Evolutionary conservation across 2,329 filamentous ascomycete genomes (phyloP).

Genomic region (Helminthosporium solani): DNA sequence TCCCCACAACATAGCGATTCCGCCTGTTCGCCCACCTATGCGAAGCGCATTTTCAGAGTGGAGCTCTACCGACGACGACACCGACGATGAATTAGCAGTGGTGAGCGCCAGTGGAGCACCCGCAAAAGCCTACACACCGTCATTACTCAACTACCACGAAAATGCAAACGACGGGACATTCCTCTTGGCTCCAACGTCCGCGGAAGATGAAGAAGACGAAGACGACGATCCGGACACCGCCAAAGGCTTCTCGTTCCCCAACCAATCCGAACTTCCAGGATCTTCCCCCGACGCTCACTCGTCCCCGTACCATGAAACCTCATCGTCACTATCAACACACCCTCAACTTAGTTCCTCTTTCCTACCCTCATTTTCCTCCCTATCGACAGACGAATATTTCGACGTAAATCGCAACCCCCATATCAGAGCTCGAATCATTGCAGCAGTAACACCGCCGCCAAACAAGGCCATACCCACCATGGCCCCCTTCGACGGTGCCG

Average conservation of each 20-base stretch:
- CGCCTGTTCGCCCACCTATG: conserved; percentile 33
- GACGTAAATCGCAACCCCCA: conserved; percentile 31
- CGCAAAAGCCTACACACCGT: conserved; percentile 27
- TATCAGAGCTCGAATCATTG: conserved; percentile 31
- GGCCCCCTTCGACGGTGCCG: conserved; percentile 35
- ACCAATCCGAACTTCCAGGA: conserved; percentile 13
- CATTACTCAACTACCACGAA: conserved; percentile 35
- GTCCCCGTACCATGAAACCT: conserved; percentile 23
- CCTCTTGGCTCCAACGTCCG: conserved; percentile 35
- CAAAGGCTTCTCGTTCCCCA: conserved; percentile 24
- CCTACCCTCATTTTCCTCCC: conserved; percentile 33
- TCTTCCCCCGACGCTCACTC: conserved; percentile 9
- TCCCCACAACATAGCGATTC: conserved; percentile 31
- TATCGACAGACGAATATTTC: conserved; percentile 36
- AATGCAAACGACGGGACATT: conserved; percentile 25
- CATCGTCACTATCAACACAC: conserved; percentile 25
- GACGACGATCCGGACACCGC: conserved; percentile 20
- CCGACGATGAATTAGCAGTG: conserved; percentile 21
- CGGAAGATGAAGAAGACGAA: conserved; percentile 13
- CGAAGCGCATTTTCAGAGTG: conserved; percentile 40
- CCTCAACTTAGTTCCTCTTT: conserved; percentile 34
- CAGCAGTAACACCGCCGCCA: conserved; percentile 31
- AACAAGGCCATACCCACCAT: conserved; percentile 30
- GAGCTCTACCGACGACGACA: conserved; percentile 40
- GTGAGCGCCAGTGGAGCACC: conserved; percentile 28